Conservation (phyloP, 768 basidiomycete genomes). For the Goffeauzyma gilvescens region DNA sequence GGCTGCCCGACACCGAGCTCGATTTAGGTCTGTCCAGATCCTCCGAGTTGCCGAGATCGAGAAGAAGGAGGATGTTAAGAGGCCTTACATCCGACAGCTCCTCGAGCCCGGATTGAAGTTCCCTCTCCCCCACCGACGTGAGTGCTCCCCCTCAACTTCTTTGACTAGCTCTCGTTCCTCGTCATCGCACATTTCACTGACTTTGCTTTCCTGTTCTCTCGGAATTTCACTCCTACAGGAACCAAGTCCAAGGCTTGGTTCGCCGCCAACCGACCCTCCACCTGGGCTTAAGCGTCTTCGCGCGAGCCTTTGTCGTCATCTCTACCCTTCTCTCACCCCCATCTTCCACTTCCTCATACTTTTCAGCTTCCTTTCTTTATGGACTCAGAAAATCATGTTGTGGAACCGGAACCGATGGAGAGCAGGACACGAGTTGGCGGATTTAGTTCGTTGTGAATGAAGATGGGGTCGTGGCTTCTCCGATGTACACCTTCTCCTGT, state of each 20-base stretch:
- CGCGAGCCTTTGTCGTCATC: no score
- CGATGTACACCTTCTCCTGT: no score
- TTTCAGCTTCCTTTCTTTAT: no score
- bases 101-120: constrained; percentile 77
- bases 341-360: constrained; percentile 1
- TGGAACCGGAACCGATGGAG: no score
- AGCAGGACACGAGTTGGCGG: no score
- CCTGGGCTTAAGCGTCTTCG: constrained; percentile 22
- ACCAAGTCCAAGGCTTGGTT: constrained; percentile 32
- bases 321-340: neutral
- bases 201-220: neutral
- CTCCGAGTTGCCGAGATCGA: constrained; percentile 91
- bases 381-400: no score
- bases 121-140: constrained; percentile 64
- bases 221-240: constrained; percentile 9
- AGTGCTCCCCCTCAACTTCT: neutral
- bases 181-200: neutral
- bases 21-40: constrained; percentile 99
- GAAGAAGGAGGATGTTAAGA: constrained; percentile 76
- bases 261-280: constrained; percentile 31
- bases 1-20: constrained; percentile 96
- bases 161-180: neutral
- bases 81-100: constrained; percentile 96
- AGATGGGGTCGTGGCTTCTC: no score
- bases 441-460: no score